Conservation (phyloP, 2,329 filamentous ascomycete species). For the Exophiala lecanii-corni region DNA sequence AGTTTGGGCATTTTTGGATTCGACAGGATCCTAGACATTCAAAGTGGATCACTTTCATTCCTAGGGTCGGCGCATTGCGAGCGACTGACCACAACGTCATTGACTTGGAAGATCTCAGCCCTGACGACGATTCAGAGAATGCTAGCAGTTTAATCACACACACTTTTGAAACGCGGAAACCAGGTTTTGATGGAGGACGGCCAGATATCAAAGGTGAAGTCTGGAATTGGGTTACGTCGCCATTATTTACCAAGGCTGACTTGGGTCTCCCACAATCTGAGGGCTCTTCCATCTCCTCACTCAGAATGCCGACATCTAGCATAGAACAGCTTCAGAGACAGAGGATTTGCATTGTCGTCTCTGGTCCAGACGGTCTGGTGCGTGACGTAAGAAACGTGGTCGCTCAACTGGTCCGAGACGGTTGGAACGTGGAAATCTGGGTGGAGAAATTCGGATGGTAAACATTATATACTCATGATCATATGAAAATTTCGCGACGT, state of each 20-base stretch:
- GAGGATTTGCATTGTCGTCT: constrained; percentile 51
- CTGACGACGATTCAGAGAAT: constrained; percentile 5
- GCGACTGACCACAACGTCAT: background rate
- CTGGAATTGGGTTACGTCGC: constrained; percentile 33
- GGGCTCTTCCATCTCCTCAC: background rate
- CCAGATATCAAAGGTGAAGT: constrained; percentile 25
- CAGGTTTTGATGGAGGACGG: constrained; percentile 13
- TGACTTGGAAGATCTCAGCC: background rate
- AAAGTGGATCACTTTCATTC: constrained; percentile 22
- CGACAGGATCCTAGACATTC: constrained; percentile 22
- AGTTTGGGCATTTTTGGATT: constrained; percentile 25
- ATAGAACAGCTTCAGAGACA: constrained; percentile 25
- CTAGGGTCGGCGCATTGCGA: constrained; percentile 8
- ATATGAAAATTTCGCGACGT: too few species aligned
- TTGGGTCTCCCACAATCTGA: background rate
- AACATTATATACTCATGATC: too few species aligned
- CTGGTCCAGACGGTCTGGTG: constrained; percentile 60
- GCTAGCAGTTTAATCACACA: constrained; percentile 17
- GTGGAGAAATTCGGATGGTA: constrained; percentile 69
- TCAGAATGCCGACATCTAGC: constrained; percentile 22
- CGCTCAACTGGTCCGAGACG: constrained; percentile 45
- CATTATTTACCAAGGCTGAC: constrained; percentile 8
- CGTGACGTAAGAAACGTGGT: constrained; percentile 56
- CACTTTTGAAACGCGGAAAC: constrained; percentile 21
- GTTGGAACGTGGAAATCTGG: constrained; percentile 48